A percentile compares a stretch with the other conserved stretches of the same genome.
Conservation (phyloP, 169 alveolate species). For the Cryptosporidium ubiquitum region DNA sequence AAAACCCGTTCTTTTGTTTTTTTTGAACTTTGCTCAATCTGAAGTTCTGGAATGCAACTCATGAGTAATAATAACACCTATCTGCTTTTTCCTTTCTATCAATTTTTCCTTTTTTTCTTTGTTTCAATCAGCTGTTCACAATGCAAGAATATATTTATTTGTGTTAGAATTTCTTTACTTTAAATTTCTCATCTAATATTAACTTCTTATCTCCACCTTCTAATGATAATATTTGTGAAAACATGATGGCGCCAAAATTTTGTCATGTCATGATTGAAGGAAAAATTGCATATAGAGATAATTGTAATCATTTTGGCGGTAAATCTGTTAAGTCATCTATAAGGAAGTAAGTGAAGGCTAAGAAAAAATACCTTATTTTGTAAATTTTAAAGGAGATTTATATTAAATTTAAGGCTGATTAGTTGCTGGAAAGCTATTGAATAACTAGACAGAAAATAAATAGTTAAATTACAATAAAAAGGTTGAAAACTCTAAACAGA, state of each 20-base stretch:
- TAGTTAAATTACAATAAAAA: neutral
- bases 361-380: neutral
- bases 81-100: too few relatives aligned
- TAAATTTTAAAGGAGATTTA: neutral
- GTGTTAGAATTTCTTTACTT: too few relatives aligned
- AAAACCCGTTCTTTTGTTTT: neutral
- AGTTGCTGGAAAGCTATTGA: too few relatives aligned
- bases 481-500: too few relatives aligned
- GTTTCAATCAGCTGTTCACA: neutral
- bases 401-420: too few relatives aligned
- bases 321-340: neutral
- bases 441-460: too few relatives aligned
- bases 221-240: too few relatives aligned
- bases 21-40: neutral
- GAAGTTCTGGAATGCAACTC: neutral
- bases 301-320: neutral
- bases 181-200: neutral
- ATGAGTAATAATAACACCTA: too few relatives aligned
- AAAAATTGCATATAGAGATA: neutral
- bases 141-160: too few relatives aligned
- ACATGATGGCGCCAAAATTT: neutral
- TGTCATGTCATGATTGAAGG: neutral
- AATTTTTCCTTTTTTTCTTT: too few relatives aligned
- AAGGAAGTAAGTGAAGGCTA: too few relatives aligned
- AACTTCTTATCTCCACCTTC: neutral